Base-by-base conservation (phyloP, 2,329 filamentous ascomycete genomes). In the Aureobasidium mangrovei region DNA sequence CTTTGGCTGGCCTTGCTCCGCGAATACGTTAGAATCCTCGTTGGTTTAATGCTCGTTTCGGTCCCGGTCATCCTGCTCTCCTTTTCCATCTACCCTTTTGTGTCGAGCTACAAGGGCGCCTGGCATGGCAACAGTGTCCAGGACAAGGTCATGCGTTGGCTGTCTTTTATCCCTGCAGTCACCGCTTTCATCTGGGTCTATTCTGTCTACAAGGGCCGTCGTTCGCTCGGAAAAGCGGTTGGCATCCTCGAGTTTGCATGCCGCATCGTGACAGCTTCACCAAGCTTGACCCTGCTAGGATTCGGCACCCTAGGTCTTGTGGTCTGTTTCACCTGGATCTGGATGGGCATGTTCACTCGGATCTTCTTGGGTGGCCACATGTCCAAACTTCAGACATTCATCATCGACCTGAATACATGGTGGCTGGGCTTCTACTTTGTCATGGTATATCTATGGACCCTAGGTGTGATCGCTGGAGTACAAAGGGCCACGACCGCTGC, bases 291-390 rank as follows among this genome's bases (percentile, higher is more conserved):
- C 33, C 67, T 87, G 2, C 80, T 96, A n/a, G 93, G 93, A 2
- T 85, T 96, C 63, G 82, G 78, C 8, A 86, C 85, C 26, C 78
- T 97, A 10, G 79, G 75, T 5, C 74, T 84, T 28, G 85, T 95
- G 41, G 86, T 96, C 7, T 73, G 82, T 10, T 97, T 91, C 86
- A 96, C 91, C 0, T 98, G 93, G 93, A 70, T 87, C 5, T 98
- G 93, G 93, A 82, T 97, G 61, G 83, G 84, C 62, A 96, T 98
- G 90, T 97, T 98, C 70, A 91, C 91, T 6, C 81, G 90, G 42
- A 84, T 97, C 56, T 98, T 98, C 69, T 82, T 97, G 56, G 89
- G 88, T n/a, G 93, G 93, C 0, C 86, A 91, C 68, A 83, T 91
- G 60, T 82, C 83, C 8, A 67, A 67, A 27, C 59, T 63, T 8